phyloP scores from a whole-genome alignment of 805 yeast species.

The Ogataea trehaloabstinens region DNA sequence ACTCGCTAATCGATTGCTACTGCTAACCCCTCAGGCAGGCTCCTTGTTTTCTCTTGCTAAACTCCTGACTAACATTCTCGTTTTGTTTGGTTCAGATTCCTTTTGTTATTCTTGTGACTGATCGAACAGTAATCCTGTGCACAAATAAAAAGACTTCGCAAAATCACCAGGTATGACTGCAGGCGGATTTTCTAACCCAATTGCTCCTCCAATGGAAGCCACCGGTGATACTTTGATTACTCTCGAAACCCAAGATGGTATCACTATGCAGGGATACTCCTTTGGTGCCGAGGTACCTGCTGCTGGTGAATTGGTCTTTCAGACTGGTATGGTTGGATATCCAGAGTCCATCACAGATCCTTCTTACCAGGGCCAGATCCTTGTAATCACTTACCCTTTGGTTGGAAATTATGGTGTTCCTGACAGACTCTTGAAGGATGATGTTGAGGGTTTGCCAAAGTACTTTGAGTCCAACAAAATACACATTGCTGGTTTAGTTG shows the following conservation, averaged over 20 bases:
- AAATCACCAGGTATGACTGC: conserved; percentile 31
- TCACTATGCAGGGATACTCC: conserved; percentile 88
- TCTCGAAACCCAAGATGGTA: conserved; percentile 84
- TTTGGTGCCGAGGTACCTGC: conserved; percentile 88
- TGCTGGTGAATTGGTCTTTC: conserved; percentile 98
- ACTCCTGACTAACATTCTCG: conserved; percentile 3
- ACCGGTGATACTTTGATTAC: conserved; percentile 82
- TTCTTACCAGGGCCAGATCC: conserved; percentile 94
- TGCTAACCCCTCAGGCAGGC: background rate
- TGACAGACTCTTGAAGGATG: conserved; percentile 74
- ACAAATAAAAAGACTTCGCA: conserved; percentile 2
- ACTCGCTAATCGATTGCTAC: too few relatives aligned
- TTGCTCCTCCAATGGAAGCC: conserved; percentile 85
- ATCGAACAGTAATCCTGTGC: background rate
- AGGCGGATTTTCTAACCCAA: conserved; percentile 66
- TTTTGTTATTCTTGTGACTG: background rate
- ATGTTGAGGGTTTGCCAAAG: conserved; percentile 74
- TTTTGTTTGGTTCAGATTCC: background rate
- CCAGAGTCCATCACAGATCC: conserved; percentile 98
- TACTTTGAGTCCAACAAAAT: conserved; percentile 91
- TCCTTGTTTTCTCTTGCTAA: background rate
- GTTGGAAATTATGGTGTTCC: conserved; percentile 99
- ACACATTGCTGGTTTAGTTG: conserved; percentile 95
- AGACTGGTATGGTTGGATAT: conserved; percentile 99
- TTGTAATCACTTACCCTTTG: conserved; percentile 93